Conservation (phyloP, 2,329 filamentous ascomycete species). For the Aspergillus jensenii region DNA sequence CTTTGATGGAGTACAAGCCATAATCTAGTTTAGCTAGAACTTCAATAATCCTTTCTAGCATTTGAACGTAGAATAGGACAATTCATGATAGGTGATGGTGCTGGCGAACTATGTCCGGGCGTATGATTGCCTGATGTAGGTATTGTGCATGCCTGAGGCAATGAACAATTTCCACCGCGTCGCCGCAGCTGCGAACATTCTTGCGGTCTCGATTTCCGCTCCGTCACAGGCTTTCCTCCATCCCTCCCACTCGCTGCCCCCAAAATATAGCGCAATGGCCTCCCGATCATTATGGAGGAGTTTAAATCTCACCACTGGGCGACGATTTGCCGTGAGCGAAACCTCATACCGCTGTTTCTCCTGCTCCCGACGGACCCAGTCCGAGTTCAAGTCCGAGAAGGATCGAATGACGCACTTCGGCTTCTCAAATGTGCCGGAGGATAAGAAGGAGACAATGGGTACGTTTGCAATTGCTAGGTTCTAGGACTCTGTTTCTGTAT, state of each 20-base stretch:
- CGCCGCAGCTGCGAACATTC: not conserved
- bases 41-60: too few relatives aligned
- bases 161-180: not conserved
- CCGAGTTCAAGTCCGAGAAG: conserved; percentile 38
- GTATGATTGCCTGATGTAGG: not conserved
- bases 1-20: too few relatives aligned
- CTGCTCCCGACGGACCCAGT: conserved; percentile 44
- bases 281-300: conserved; percentile 38
- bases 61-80: too few relatives aligned
- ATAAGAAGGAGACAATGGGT: conserved; percentile 72
- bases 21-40: too few relatives aligned
- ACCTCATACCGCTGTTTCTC: conserved; percentile 52
- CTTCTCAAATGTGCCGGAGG: conserved; percentile 79
- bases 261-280: conserved; percentile 27
- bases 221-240: not conserved
- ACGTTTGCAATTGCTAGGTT: conserved; percentile 11
- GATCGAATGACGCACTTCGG: conserved; percentile 82
- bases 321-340: conserved; percentile 24
- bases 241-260: not conserved
- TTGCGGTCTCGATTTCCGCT: not conserved
- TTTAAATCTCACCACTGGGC: conserved; percentile 35
- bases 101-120: not conserved
- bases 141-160: conserved; percentile 1
- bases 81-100: not conserved
- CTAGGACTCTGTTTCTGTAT: not conserved